Conservation (phyloP, 2,329 filamentous ascomycete genomes). For the Diaporthe sp. region DNA sequence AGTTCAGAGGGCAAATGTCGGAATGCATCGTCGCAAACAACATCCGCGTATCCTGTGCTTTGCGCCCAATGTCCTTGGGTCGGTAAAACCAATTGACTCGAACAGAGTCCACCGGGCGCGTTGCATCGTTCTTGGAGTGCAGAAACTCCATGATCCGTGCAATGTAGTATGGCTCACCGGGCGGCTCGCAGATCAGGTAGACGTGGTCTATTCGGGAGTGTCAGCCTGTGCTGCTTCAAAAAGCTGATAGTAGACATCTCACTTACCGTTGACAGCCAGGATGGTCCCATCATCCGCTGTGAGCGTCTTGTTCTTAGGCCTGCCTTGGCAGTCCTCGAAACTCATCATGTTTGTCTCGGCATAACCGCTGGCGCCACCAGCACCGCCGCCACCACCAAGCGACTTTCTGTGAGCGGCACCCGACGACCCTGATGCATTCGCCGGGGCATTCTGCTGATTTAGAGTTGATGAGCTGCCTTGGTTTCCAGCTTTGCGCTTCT, state of each 20-base stretch:
- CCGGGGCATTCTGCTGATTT: slow-evolving; percentile 26
- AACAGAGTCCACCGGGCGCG: slow-evolving; percentile 82
- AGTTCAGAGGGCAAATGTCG: slow-evolving; percentile 91
- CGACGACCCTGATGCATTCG: slow-evolving; percentile 39
- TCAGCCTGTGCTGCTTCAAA: slow-evolving; percentile 14
- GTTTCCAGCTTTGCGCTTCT: slow-evolving; percentile 85
- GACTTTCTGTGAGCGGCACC: slow-evolving; percentile 42
- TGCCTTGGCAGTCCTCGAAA: slow-evolving; percentile 78
- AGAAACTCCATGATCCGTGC: slow-evolving; percentile 99
- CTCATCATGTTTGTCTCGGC: slow-evolving; percentile 88
- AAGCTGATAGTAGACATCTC: slow-evolving; percentile 2
- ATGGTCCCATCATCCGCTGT: slow-evolving; percentile 91
- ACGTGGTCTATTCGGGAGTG: slow-evolving; percentile 70
- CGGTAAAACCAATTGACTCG: slow-evolving; percentile 99
- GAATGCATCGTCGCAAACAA: slow-evolving; percentile 99
- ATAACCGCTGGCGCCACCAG: slow-evolving; percentile 45
- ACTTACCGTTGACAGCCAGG: slow-evolving; percentile 85
- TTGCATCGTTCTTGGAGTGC: slow-evolving; percentile 79
- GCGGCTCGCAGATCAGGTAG: slow-evolving; percentile 96
- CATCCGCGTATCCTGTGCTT: slow-evolving; percentile 88
- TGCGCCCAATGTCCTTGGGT: slow-evolving; percentile 93
- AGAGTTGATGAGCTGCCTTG: slow-evolving; percentile 45
- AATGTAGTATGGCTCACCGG: slow-evolving; percentile 97
- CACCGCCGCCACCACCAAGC: slow-evolving; percentile 35
- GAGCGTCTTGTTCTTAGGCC: slow-evolving; percentile 80